phyloP scores from a whole-genome alignment of 805 yeast species.

The Saccharomycopsis babjevae region DNA sequence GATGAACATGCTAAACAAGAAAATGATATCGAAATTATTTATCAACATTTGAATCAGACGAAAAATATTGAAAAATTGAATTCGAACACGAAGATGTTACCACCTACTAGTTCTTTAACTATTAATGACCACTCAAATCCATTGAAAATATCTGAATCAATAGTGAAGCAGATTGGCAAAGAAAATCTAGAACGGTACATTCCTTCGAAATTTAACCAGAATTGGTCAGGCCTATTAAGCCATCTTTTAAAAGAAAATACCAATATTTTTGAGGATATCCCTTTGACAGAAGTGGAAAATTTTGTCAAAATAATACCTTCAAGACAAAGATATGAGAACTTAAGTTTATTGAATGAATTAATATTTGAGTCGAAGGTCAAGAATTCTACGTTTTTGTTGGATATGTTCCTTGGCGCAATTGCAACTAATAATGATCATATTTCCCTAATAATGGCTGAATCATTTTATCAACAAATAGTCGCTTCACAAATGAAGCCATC shows the following conservation, averaged over 20 bases:
- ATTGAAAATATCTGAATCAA: constrained; percentile 26
- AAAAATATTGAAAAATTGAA: background rate
- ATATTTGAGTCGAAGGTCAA: constrained; percentile 25
- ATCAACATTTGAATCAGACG: background rate
- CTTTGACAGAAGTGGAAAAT: constrained; percentile 24
- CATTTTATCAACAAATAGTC: constrained; percentile 23
- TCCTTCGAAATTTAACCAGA: constrained; percentile 31
- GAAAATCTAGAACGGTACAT: constrained; percentile 27
- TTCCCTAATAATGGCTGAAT: constrained; percentile 25
- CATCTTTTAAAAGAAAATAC: constrained; percentile 22
- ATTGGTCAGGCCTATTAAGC: constrained; percentile 32
- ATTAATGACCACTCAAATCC: constrained; percentile 20
- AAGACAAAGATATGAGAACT: constrained; percentile 19
- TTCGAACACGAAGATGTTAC: background rate
- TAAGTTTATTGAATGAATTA: constrained; percentile 26
- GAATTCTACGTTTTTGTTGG: constrained; percentile 26
- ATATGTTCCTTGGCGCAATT: constrained; percentile 30
- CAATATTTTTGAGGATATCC: constrained; percentile 27
- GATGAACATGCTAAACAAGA: constrained; percentile 4
- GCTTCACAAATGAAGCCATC: constrained; percentile 24
- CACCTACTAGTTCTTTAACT: background rate
- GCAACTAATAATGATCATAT: constrained; percentile 22
- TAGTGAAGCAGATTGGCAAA: constrained; percentile 32
- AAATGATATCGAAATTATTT: constrained; percentile 7
- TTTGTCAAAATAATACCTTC: constrained; percentile 32